Base-by-base conservation (phyloP, 1,284 basidiomycete species). In the Exsudoporus floridanus region DNA sequence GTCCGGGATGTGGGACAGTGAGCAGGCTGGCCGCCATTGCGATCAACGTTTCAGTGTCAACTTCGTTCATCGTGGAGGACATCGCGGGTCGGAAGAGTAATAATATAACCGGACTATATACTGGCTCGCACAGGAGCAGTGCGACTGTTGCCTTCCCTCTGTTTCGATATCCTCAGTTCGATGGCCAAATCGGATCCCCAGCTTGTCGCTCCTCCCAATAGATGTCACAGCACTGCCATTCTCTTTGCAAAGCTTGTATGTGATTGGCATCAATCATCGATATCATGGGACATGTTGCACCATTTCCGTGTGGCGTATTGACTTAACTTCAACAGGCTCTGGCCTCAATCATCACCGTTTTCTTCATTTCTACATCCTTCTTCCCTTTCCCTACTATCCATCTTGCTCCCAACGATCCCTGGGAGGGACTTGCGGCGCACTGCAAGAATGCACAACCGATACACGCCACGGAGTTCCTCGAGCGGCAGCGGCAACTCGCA, bases 41-140 rank as follows among this genome's bases (percentile, higher is more conserved):
- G 44, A 91, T 73, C 35, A 89, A 74, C 2, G 74, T 80, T 25
- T 91, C 88, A 0, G 86, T 91, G 67, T 90, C 88, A 25, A 48
- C 39, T 35, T 60, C 60, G n/a, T 48, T 54, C 69, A 70, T 72
- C 47, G 50, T 19, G 33, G 31, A 23, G 16, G 25, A 31, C 9
- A n/a, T n/a, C n/a, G n/a, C n/a, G n/a, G n/a, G n/a, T n/a, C n/a
- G n/a, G n/a, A n/a, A n/a, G n/a, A n/a, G n/a, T n/a, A n/a, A n/a
- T n/a, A n/a, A n/a, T n/a, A n/a, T n/a, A n/a, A n/a, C n/a, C n/a
- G n/a, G n/a, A n/a, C n/a, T n/a, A n/a, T n/a, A n/a, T n/a, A n/a
- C n/a, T n/a, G n/a, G n/a, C n/a, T n/a, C n/a, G n/a, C n/a, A n/a
- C n/a, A n/a, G n/a, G n/a, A n/a, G n/a, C 44, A 28, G 53, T 45